phyloP scores from a whole-genome alignment of 257 asterid genomes.

The Gentiana macrophylla region DNA sequence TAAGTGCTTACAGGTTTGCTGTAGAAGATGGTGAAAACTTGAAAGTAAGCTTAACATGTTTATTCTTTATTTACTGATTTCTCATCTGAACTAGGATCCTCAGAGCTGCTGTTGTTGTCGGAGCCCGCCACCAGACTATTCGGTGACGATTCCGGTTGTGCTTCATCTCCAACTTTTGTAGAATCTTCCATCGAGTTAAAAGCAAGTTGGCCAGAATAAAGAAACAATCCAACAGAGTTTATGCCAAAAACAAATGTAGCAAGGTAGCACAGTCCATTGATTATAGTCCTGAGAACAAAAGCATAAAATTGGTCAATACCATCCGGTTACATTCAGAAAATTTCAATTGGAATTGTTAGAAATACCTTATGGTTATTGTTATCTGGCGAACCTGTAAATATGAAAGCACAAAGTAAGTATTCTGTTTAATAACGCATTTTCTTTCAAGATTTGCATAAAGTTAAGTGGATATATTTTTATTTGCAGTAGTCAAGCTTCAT shows the following conservation, averaged over 20 bases:
- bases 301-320: slow-evolving; percentile 4
- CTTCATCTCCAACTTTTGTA: slow-evolving; percentile 13
- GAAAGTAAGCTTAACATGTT: neutral
- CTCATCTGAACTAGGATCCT: slow-evolving; percentile 34
- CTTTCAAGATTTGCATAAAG: too few species aligned
- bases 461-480: too few species aligned
- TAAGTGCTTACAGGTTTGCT: neutral
- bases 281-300: slow-evolving; percentile 53
- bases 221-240: slow-evolving; percentile 65
- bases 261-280: slow-evolving; percentile 83
- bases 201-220: slow-evolving; percentile 80
- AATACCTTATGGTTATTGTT: slow-evolving; percentile 78
- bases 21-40: neutral
- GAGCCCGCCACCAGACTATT: slow-evolving; percentile 21
- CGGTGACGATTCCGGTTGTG: slow-evolving; percentile 18
- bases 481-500: neutral
- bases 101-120: slow-evolving; percentile 17
- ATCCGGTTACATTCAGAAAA: neutral
- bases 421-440: neutral
- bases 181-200: slow-evolving; percentile 48
- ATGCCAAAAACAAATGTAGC: slow-evolving; percentile 83
- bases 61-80: slow-evolving; percentile 16
- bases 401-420: slow-evolving; percentile 6
- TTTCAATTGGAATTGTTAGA: slow-evolving; percentile 4
- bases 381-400: slow-evolving; percentile 76